Evolutionary conservation across 2,329 filamentous ascomycete genomes (phyloP).

Genomic region (Trichoderma sp.): DNA sequence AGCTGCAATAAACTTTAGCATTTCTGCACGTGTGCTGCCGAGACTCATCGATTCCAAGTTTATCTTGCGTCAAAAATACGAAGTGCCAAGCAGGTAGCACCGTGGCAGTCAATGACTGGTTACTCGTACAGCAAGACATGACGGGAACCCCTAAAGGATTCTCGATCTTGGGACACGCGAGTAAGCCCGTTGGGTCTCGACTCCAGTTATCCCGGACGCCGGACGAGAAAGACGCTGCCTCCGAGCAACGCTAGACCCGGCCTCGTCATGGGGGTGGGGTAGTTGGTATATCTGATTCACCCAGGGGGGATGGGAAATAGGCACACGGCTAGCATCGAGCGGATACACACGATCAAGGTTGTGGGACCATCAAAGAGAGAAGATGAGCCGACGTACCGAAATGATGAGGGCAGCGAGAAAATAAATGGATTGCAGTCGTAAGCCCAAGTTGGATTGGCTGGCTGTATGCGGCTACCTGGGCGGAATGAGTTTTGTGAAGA

Average conservation of each 20-base stretch:
- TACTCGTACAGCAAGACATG: background rate
- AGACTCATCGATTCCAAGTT: background rate
- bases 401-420: conserved; percentile 6
- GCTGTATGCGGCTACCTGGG: background rate
- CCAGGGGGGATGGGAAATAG: background rate
- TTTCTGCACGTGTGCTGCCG: background rate
- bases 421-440: background rate
- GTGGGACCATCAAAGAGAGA: background rate
- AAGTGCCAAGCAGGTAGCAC: background rate
- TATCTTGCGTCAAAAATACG: background rate
- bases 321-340: conserved; percentile 8
- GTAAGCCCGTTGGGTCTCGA: background rate
- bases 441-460: no score
- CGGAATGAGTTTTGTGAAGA: background rate
- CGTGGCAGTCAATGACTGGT: background rate
- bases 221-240: background rate
- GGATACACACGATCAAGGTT: conserved; percentile 8
- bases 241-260: background rate
- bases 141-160: background rate
- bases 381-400: conserved; percentile 6
- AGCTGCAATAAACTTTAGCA: background rate
- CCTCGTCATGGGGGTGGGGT: background rate
- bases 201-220: background rate
- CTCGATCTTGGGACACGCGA: background rate
- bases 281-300: conserved; percentile 13